Evolutionary conservation across 257 asterid genomes (phyloP).

Genomic region (Prunella vulgaris): DNA sequence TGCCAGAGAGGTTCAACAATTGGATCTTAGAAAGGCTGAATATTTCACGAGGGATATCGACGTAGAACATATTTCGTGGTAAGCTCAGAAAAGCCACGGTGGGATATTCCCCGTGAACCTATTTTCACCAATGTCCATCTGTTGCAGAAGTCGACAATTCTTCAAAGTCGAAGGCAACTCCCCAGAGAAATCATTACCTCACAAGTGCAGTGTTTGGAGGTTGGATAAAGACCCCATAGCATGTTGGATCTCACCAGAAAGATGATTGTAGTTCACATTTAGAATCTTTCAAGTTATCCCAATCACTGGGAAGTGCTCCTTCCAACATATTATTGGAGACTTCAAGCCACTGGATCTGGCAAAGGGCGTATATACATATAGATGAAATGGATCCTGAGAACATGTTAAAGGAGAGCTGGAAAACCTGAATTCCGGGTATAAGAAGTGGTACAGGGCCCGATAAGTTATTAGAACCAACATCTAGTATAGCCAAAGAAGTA

Average conservation of each 20-base stretch:
- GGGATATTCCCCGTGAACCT: conserved; percentile 15
- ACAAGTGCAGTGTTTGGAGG: not conserved
- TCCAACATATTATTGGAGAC: conserved; percentile 21
- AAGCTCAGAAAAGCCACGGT: conserved; percentile 25
- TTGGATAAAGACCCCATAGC: conserved; percentile 6
- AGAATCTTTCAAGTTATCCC: conserved; percentile 19
- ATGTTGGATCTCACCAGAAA: conserved; percentile 15
- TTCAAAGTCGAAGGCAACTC: conserved; percentile 10
- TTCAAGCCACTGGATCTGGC: not conserved
- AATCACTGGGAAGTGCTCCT: conserved; percentile 16
- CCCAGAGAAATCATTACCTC: not conserved
- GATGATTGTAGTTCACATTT: conserved; percentile 17
- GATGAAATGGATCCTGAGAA: conserved; percentile 25
- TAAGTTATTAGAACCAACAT: conserved; percentile 26
- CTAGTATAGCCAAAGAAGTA: not conserved
- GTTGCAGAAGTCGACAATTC: not conserved
- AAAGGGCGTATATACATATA: not conserved
- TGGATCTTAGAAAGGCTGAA: not conserved
- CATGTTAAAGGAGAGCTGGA: conserved; percentile 22
- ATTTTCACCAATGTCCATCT: conserved; percentile 7
- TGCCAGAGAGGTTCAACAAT: not conserved
- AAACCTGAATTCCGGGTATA: not conserved
- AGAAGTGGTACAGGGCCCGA: conserved; percentile 19
- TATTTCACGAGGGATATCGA: not conserved
- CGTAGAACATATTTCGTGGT: conserved; percentile 22